These are phyloP conservation scores for Grosmannia serpens DNA, from an alignment of 2,329 filamentous ascomycete genomes.

Conservation along the genomic window DNA sequence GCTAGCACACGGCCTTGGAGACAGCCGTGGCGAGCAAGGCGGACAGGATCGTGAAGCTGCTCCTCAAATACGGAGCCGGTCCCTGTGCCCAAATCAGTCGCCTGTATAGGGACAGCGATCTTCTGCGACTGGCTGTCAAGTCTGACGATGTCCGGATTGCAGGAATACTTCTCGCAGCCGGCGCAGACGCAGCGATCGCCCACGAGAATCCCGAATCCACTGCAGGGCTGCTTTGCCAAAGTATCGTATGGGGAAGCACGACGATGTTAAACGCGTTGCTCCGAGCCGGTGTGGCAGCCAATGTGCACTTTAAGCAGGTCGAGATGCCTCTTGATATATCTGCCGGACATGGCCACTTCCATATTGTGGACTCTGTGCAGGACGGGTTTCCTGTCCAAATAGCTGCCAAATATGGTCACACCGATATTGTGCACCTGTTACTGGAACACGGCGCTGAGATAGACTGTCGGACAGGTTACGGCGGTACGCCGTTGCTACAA, in stretches of 20 bases:
- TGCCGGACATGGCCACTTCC: neutral
- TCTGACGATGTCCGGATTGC: neutral
- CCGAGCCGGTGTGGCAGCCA: neutral
- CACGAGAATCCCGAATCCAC: neutral
- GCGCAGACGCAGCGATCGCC: neutral
- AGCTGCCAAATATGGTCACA: neutral
- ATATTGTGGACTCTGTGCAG: constrained; percentile 15
- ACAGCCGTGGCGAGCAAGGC: neutral
- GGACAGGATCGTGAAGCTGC: neutral
- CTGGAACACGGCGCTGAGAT: neutral
- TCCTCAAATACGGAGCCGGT: neutral
- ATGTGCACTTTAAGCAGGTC: neutral
- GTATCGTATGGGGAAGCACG: neutral
- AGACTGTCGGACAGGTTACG: neutral
- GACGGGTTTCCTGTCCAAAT: neutral
- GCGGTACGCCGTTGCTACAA: neutral
- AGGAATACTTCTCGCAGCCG: neutral
- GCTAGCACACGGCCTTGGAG: neutral
- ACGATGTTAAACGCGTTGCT: neutral
- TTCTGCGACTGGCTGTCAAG: neutral
- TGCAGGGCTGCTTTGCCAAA: neutral
- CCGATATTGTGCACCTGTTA: constrained; percentile 14
- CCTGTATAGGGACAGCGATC: neutral
- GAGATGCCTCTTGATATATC: neutral
- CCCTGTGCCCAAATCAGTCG: neutral